A percentile compares a stretch with the other conserved stretches of the same genome.
Evolutionary conservation across 2,329 filamentous ascomycete species (phyloP).

Genomic region (Akanthomyces uredinophilus): DNA sequence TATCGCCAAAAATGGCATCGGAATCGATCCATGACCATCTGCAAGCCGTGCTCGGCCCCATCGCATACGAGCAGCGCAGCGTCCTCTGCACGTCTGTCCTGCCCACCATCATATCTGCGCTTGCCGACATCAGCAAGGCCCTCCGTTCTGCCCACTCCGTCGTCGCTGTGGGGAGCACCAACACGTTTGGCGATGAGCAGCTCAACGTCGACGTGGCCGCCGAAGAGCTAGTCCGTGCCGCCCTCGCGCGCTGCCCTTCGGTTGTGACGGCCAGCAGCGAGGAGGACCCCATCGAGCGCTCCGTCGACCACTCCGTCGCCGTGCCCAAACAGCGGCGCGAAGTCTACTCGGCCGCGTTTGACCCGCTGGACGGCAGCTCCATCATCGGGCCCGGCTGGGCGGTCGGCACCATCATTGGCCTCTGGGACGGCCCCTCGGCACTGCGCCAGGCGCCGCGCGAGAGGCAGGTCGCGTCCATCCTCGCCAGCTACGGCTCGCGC

Average conservation of each 20-base stretch:
- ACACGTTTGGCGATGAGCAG: conserved; percentile 55
- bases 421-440: conserved; percentile 49
- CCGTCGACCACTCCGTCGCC: conserved; percentile 19
- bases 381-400: conserved; percentile 55
- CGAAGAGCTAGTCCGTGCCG: conserved; percentile 43
- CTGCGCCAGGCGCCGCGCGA: conserved; percentile 34
- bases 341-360: conserved; percentile 55
- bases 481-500: conserved; percentile 51
- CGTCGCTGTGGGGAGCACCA: conserved; percentile 43
- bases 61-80: conserved; percentile 18
- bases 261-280: conserved; percentile 53
- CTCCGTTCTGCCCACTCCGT: conserved; percentile 43
- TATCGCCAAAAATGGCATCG: not conserved
- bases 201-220: conserved; percentile 52
- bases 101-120: conserved; percentile 41
- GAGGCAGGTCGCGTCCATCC: conserved; percentile 43
- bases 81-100: conserved; percentile 41
- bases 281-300: conserved; percentile 52
- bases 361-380: conserved; percentile 59
- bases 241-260: conserved; percentile 38
- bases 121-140: conserved; percentile 39
- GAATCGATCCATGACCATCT: conserved; percentile 17
- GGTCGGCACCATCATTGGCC: conserved; percentile 54
- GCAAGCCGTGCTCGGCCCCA: conserved; percentile 20
- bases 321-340: conserved; percentile 26